A percentile compares a stretch with the other conserved stretches of the same genome.
Evolutionary conservation across 225 moss, liverwort and hornwort genomes (phyloP).

Genomic region (Neckera pumila): DNA sequence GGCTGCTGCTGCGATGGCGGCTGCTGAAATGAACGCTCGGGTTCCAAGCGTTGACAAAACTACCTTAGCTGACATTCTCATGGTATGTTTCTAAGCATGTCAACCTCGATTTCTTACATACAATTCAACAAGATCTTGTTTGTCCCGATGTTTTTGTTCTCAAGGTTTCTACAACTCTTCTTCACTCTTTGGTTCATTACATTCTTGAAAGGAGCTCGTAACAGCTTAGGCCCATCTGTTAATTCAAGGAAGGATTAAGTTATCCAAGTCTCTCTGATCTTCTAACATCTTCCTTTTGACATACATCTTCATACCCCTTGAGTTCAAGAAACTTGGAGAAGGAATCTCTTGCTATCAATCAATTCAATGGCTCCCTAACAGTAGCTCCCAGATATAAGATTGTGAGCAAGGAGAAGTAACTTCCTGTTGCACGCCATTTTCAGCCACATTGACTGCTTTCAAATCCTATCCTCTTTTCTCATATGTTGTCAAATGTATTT

Average conservation of each 20-base stretch:
- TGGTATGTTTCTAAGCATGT: constrained; percentile 22
- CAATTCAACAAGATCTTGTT: not conserved
- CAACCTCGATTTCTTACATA: not conserved
- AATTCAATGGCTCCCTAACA: not conserved
- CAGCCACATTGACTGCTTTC: not conserved
- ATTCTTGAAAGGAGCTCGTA: not conserved
- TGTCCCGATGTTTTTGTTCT: not conserved
- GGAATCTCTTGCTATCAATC: not conserved
- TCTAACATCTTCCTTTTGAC: not conserved
- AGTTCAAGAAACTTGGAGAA: not conserved
- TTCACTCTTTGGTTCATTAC: not conserved
- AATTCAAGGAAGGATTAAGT: not conserved
- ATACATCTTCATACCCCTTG: not conserved
- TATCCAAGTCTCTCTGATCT: not conserved
- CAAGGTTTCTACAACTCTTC: not conserved
- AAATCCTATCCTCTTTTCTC: not conserved
- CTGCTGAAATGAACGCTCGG: constrained; percentile 45
- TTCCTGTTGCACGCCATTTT: not conserved
- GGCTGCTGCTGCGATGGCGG: constrained; percentile 59
- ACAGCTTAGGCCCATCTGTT: not conserved
- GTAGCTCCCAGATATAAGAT: not conserved
- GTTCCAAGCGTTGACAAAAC: constrained; percentile 12
- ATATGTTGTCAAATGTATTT: not conserved
- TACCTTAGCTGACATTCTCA: constrained; percentile 53
- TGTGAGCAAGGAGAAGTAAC: not conserved